A percentile compares a stretch with the other conserved stretches of the same genome.
Conservation (phyloP, 495 filamentous ascomycete species). For the Penicillium riverlandense region DNA sequence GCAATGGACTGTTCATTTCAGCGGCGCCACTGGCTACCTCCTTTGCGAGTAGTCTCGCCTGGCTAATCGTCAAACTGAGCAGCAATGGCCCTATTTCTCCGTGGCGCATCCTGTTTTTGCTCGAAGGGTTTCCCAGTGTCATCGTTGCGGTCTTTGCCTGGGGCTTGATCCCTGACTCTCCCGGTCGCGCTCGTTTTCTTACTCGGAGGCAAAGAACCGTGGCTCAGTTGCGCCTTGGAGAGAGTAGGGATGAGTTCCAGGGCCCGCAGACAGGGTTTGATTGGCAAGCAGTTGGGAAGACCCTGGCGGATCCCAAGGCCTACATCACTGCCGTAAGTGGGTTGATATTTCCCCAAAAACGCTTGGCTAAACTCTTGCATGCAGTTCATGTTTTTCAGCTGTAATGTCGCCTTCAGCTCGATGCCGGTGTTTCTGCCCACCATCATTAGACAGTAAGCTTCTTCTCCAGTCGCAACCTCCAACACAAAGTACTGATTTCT, state of each 20-base stretch:
- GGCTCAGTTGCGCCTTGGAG: constrained; percentile 42
- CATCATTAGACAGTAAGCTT: constrained; percentile 46
- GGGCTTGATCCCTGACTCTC: constrained; percentile 46
- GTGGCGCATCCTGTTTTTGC: constrained; percentile 53
- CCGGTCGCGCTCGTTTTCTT: constrained; percentile 44
- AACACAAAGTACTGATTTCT: neutral
- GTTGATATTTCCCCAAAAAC: neutral
- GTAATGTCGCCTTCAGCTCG: constrained; percentile 52
- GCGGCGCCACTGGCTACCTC: constrained; percentile 57
- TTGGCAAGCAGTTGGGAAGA: constrained; percentile 44
- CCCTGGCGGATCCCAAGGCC: constrained; percentile 54
- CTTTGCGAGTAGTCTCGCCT: constrained; percentile 62
- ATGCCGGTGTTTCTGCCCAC: constrained; percentile 55
- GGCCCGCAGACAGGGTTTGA: constrained; percentile 22
- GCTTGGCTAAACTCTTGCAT: neutral
- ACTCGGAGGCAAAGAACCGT: constrained; percentile 36
- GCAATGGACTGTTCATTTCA: constrained; percentile 55
- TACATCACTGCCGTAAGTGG: constrained; percentile 59
- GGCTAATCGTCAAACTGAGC: constrained; percentile 47
- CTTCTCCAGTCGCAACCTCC: neutral
- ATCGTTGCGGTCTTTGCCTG: constrained; percentile 49
- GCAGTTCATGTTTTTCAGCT: constrained; percentile 51
- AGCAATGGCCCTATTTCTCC: constrained; percentile 43
- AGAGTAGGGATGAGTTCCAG: constrained; percentile 17
- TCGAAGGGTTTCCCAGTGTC: constrained; percentile 57